phyloP scores from a whole-genome alignment of 805 yeast genomes.

The Saccharomyces jurei region DNA sequence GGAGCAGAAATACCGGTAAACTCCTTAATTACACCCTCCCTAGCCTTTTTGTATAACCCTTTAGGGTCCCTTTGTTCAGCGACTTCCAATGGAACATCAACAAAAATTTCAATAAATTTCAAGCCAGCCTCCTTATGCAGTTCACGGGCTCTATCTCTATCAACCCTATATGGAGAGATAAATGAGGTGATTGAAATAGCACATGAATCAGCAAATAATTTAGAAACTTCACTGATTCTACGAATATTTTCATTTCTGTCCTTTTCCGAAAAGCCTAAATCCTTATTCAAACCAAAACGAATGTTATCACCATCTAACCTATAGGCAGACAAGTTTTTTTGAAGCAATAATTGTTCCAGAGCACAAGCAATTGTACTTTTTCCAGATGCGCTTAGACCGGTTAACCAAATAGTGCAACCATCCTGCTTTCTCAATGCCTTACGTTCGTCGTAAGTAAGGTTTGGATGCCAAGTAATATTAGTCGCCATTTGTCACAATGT shows the following conservation, averaged over 20 bases:
- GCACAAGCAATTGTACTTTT: slow-evolving; percentile 94
- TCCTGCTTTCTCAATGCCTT: slow-evolving; percentile 60
- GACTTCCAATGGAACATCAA: slow-evolving; percentile 87
- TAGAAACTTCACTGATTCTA: slow-evolving; percentile 90
- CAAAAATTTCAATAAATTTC: slow-evolving; percentile 84
- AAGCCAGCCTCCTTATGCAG: slow-evolving; percentile 66
- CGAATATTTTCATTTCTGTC: slow-evolving; percentile 94
- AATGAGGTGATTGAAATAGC: slow-evolving; percentile 81
- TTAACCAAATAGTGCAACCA: slow-evolving; percentile 91
- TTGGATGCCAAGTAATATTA: slow-evolving; percentile 93
- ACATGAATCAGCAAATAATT: slow-evolving; percentile 89
- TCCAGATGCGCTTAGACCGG: slow-evolving; percentile 93
- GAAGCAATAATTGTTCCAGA: slow-evolving; percentile 71
- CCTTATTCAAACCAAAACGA: slow-evolving; percentile 91
- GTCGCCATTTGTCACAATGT: slow-evolving; percentile 59
- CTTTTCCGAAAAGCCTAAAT: slow-evolving; percentile 82
- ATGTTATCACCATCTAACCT: slow-evolving; percentile 92
- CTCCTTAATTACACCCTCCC: slow-evolving; percentile 88
- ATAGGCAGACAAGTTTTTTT: slow-evolving; percentile 64
- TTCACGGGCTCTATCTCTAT: slow-evolving; percentile 78
- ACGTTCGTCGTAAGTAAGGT: slow-evolving; percentile 79
- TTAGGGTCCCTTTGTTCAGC: slow-evolving; percentile 97
- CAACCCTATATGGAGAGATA: slow-evolving; percentile 82
- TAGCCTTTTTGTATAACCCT: slow-evolving; percentile 92
- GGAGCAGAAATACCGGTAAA: slow-evolving; percentile 96